Evolutionary conservation across 768 basidiomycete species (phyloP).

Genomic region (Lanmaoa rubissima): DNA sequence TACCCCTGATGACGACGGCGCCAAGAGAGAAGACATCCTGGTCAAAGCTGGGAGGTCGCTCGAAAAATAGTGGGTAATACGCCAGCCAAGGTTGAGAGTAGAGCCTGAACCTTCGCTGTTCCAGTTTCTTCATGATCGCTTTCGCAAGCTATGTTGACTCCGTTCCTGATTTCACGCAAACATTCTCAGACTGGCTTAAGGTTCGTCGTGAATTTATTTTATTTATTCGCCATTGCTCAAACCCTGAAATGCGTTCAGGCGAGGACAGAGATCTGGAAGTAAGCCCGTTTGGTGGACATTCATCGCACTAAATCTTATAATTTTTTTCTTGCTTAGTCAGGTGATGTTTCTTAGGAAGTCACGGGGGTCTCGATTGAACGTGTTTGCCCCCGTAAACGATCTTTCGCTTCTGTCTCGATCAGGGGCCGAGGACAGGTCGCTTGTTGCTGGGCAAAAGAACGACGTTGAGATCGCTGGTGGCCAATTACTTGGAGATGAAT

Average conservation of each 20-base stretch:
- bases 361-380: slow-evolving; percentile 74
- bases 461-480: slow-evolving; percentile 76
- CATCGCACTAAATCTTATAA: not conserved
- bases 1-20: slow-evolving; percentile 63
- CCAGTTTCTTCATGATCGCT: slow-evolving; percentile 91
- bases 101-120: not conserved
- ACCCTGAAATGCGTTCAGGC: slow-evolving; percentile 38
- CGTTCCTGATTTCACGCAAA: slow-evolving; percentile 57
- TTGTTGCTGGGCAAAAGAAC: slow-evolving; percentile 68
- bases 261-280: slow-evolving; percentile 94
- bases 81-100: not conserved
- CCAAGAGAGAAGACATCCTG: slow-evolving; percentile 49
- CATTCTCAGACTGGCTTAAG: slow-evolving; percentile 87
- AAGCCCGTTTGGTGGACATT: slow-evolving; percentile 29
- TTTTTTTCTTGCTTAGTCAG: slow-evolving; percentile 51
- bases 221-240: not conserved
- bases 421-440: slow-evolving; percentile 52
- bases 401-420: slow-evolving; percentile 78
- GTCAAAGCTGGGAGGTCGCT: slow-evolving; percentile 70
- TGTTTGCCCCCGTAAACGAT: slow-evolving; percentile 92
- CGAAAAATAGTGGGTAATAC: slow-evolving; percentile 80
- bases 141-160: slow-evolving; percentile 88
- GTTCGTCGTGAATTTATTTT: slow-evolving; percentile 34
- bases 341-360: slow-evolving; percentile 82
- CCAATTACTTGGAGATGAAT: slow-evolving; percentile 91